phyloP scores from a whole-genome alignment of 768 basidiomycete species.

The Lentinus brumalis region DNA sequence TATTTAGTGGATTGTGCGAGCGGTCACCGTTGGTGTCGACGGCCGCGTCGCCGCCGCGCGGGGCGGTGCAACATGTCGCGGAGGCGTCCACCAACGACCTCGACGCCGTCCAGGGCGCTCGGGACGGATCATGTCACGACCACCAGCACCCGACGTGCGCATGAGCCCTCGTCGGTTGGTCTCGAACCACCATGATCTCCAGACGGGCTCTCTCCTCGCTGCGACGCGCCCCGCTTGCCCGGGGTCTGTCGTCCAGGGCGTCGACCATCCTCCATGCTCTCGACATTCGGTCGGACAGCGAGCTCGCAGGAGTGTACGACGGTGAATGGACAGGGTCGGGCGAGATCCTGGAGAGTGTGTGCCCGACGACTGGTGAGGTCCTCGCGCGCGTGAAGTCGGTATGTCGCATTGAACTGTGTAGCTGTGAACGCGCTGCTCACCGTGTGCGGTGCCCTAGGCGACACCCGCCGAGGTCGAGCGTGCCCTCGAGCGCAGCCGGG shows the following conservation, averaged over 20 bases:
- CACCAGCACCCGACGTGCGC: neutral
- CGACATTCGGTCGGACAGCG: constrained; percentile 56
- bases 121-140: constrained; percentile 11
- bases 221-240: constrained; percentile 30
- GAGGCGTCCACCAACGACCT: no score
- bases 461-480: constrained; percentile 71
- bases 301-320: constrained; percentile 77
- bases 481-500: constrained; percentile 67
- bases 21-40: no score
- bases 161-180: neutral
- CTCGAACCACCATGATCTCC: constrained; percentile 17
- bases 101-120: constrained; percentile 1
- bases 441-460: constrained; percentile 42
- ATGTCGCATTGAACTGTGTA: constrained; percentile 27
- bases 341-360: constrained; percentile 66
- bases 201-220: constrained; percentile 9
- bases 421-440: neutral
- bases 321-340: constrained; percentile 82
- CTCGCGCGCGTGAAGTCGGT: constrained; percentile 76
- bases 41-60: no score
- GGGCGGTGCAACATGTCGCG: no score
- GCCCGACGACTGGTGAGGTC: constrained; percentile 87
- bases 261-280: constrained; percentile 65
- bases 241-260: constrained; percentile 68
- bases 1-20: neutral